Evolutionary conservation across 2,329 filamentous ascomycete genomes (phyloP).

Genomic region (Metarhizium rileyi): DNA sequence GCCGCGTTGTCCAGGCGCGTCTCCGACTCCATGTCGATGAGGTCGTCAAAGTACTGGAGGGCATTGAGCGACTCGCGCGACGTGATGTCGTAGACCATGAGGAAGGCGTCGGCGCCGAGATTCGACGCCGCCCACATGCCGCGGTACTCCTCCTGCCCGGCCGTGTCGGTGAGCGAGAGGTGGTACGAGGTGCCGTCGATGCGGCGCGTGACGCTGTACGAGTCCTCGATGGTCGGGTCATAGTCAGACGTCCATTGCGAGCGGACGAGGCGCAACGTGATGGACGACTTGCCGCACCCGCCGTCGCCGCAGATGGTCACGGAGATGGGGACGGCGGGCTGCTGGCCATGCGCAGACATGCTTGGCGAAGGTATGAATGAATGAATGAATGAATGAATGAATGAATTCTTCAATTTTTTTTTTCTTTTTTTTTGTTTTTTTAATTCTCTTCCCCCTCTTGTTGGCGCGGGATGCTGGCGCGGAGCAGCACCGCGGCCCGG

Average conservation of each 20-base stretch:
- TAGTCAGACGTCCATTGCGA: slow-evolving; percentile 79
- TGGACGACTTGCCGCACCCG: slow-evolving; percentile 76
- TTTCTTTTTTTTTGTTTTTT: too few species aligned
- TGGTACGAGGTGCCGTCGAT: slow-evolving; percentile 76
- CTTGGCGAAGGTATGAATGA: background rate
- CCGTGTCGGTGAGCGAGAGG: slow-evolving; percentile 71
- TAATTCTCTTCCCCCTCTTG: too few species aligned
- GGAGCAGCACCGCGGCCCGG: background rate
- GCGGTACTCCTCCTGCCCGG: slow-evolving; percentile 84
- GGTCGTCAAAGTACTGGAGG: slow-evolving; percentile 68
- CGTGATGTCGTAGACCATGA: slow-evolving; percentile 84
- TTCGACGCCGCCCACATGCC: slow-evolving; percentile 77
- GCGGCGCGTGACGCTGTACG: slow-evolving; percentile 70
- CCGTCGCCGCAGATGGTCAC: slow-evolving; percentile 84
- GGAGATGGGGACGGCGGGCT: slow-evolving; percentile 45
- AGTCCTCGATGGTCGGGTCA: slow-evolving; percentile 74
- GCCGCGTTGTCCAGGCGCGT: slow-evolving; percentile 53
- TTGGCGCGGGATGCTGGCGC: background rate
- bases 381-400: too few species aligned
- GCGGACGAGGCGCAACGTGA: slow-evolving; percentile 72
- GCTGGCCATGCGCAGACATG: slow-evolving; percentile 7
- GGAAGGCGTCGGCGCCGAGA: slow-evolving; percentile 69
- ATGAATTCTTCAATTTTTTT: too few species aligned
- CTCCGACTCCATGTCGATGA: slow-evolving; percentile 77
- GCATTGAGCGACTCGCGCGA: slow-evolving; percentile 56